Percentiles rank a stretch among this genome's conserved stretches.
phyloP scores from a whole-genome alignment of 352 stramenopile species.

The Pythium coloratum region DNA sequence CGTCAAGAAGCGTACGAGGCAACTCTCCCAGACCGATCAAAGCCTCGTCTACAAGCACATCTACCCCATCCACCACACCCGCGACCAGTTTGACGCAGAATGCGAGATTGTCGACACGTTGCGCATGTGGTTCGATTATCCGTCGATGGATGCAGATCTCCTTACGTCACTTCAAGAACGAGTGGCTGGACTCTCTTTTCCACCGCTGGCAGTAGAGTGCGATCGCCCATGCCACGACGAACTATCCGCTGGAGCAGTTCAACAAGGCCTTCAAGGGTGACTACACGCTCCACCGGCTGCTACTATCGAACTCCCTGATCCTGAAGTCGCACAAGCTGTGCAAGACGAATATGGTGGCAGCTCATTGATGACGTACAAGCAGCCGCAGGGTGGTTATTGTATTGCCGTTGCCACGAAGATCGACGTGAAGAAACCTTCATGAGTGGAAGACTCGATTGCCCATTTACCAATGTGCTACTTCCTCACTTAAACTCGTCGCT shows the following conservation, averaged over 20 bases:
- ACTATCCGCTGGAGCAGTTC: slow-evolving; percentile 24
- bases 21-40: slow-evolving; percentile 1
- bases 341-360: no score
- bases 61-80: slow-evolving; percentile 25
- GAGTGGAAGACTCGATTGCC: no score
- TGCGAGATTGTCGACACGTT: slow-evolving; percentile 3
- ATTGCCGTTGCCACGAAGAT: no score
- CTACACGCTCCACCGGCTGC: slow-evolving; percentile 11
- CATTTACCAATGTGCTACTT: no score
- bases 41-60: slow-evolving; percentile 15
- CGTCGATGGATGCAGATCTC: background rate
- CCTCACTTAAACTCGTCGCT: no score
- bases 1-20: slow-evolving; percentile 7
- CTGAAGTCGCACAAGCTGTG: background rate
- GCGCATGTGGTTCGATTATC: background rate
- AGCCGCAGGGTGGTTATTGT: no score
- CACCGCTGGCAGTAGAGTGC: slow-evolving; percentile 18
- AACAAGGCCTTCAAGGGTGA: slow-evolving; percentile 22
- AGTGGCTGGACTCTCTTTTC: slow-evolving; percentile 17
- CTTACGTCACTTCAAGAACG: background rate
- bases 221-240: slow-evolving; percentile 17
- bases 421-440: no score
- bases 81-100: background rate
- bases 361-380: no score
- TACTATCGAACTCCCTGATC: background rate